Conservation (phyloP, 306 rosid species). For the Pyrus bretschneideri region DNA sequence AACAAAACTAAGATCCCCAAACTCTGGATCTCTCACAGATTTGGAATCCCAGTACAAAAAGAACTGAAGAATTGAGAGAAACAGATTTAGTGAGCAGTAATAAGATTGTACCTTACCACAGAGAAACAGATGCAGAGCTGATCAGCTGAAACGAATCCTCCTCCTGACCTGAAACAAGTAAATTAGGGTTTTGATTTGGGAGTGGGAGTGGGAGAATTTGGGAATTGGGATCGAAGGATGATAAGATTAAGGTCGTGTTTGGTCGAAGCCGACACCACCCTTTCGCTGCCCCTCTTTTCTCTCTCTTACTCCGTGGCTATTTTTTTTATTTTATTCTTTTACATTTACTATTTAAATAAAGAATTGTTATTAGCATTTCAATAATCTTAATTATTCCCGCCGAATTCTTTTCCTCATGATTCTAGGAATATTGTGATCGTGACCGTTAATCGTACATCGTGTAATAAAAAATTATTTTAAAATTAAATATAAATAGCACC, state of each 20-base stretch:
- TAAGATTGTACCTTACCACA: neutral
- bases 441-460: too few species aligned
- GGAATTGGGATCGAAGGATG: slow-evolving; percentile 16
- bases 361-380: too few species aligned
- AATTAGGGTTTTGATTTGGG: slow-evolving; percentile 9
- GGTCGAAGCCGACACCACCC: slow-evolving; percentile 88
- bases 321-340: neutral
- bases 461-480: too few species aligned
- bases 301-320: neutral
- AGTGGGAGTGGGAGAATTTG: neutral
- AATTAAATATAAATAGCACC: too few species aligned
- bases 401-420: accelerated
- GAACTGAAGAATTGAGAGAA: neutral
- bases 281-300: slow-evolving; percentile 25
- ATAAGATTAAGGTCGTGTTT: slow-evolving; percentile 67
- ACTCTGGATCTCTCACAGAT: slow-evolving; percentile 12
- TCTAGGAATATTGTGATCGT: accelerated
- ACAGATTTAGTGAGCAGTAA: neutral
- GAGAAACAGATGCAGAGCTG: neutral
- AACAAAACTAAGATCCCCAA: slow-evolving; percentile 1
- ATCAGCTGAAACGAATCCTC: neutral
- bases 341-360: neutral
- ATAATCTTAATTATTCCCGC: too few species aligned
- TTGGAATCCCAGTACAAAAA: neutral
- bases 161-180: neutral